These are phyloP conservation scores for Nissolia schottii DNA, from an alignment of 306 rosid genomes.

Conservation along the genomic window DNA sequence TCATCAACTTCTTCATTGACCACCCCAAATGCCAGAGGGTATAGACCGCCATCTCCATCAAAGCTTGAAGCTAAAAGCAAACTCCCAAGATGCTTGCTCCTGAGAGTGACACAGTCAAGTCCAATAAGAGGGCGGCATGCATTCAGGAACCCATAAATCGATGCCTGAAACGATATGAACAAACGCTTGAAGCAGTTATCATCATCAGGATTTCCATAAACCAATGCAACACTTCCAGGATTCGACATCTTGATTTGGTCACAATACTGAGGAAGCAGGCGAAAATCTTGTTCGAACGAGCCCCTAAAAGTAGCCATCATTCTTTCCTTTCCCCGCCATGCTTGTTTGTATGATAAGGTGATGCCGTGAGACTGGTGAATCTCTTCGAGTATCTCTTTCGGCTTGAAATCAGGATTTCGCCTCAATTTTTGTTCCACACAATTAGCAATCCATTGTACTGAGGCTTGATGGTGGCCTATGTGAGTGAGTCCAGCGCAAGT, in stretches of 20 bases:
- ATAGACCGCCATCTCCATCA: slow-evolving; percentile 70
- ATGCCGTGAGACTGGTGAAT: slow-evolving; percentile 75
- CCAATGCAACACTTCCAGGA: slow-evolving; percentile 69
- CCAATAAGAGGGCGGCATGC: slow-evolving; percentile 73
- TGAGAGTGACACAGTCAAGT: slow-evolving; percentile 54
- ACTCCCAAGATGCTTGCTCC: slow-evolving; percentile 68
- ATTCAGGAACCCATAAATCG: slow-evolving; percentile 67
- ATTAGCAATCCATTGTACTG: slow-evolving; percentile 77
- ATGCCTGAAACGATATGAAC: slow-evolving; percentile 74
- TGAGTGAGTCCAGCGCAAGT: slow-evolving; percentile 69
- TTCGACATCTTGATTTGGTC: slow-evolving; percentile 66
- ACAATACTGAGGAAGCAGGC: slow-evolving; percentile 67
- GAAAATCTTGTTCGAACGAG: slow-evolving; percentile 75
- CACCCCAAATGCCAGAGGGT: slow-evolving; percentile 74
- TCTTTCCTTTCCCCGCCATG: slow-evolving; percentile 85
- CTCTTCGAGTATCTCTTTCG: slow-evolving; percentile 76
- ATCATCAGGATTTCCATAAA: slow-evolving; percentile 56
- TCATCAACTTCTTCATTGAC: slow-evolving; percentile 70
- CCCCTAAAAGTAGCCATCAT: slow-evolving; percentile 72
- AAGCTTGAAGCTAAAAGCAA: slow-evolving; percentile 63
- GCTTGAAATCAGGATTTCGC: slow-evolving; percentile 70
- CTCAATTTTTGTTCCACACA: slow-evolving; percentile 61
- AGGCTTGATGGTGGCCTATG: slow-evolving; percentile 86
- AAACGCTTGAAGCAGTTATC: slow-evolving; percentile 70
- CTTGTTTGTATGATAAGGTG: slow-evolving; percentile 75